A percentile compares a stretch with the other conserved stretches of the same genome.
phyloP scores from a whole-genome alignment of 805 yeast genomes.

The Yamadazyma sp. region DNA sequence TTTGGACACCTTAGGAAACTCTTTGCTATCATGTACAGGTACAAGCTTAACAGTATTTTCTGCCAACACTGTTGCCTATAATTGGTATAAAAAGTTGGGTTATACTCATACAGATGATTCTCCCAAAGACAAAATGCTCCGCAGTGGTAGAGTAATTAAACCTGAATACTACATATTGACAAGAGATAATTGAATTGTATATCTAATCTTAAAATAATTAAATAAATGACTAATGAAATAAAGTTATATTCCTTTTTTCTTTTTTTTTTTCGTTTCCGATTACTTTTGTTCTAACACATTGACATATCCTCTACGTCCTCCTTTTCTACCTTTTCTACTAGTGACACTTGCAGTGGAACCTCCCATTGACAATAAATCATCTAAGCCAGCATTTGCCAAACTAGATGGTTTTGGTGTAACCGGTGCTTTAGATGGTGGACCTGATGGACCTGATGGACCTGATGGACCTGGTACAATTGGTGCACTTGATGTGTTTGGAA shows the following conservation, averaged over 20 bases:
- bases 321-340: constrained; percentile 25
- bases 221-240: too few relatives aligned
- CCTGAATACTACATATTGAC: constrained; percentile 40
- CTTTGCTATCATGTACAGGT: constrained; percentile 16
- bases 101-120: constrained; percentile 39
- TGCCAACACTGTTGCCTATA: constrained; percentile 38
- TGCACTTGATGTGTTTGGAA: neutral
- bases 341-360: constrained; percentile 18
- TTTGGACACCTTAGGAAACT: constrained; percentile 8
- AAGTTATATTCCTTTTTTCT: too few relatives aligned
- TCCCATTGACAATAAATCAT: constrained; percentile 35
- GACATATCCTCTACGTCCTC: constrained; percentile 33
- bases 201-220: too few relatives aligned
- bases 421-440: constrained; percentile 9
- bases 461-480: neutral
- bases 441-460: constrained; percentile 5
- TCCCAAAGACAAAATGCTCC: constrained; percentile 40
- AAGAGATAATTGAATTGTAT: neutral
- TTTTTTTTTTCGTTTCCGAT: too few relatives aligned
- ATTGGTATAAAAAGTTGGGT: constrained; percentile 43
- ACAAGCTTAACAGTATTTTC: constrained; percentile 51
- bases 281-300: constrained; percentile 24
- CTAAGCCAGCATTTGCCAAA: constrained; percentile 41
- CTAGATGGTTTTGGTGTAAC: constrained; percentile 13
- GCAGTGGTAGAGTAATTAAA: constrained; percentile 37